Evolutionary conservation across 2,329 filamentous ascomycete genomes (phyloP), one percentile per base, ranked within the genome.

Genomic region (Mycogone perniciosa): DNA sequence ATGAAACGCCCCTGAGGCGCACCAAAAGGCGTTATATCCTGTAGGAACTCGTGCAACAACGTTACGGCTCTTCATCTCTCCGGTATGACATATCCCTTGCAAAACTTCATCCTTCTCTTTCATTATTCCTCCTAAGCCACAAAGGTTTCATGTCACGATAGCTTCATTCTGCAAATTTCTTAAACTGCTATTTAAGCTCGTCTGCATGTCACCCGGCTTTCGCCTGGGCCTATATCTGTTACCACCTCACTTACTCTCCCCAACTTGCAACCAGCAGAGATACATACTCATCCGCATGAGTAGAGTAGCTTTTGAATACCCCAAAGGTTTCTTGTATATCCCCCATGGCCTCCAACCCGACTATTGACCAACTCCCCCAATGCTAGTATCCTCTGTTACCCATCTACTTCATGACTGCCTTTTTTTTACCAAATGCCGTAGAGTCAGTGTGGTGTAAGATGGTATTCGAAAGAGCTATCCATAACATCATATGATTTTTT

Each of bases 391-490:
- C 40, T 35, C 44, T 39, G 40, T 38, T 31, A 42, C 31, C 40
- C 40, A 42, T 53, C 51, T 48, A 53, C 44, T 44, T 43, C 34
- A 42, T 45, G 44, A 34, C 35, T 44, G 27, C 41, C 45, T 41
- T 42, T 37, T 13, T 37, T 37, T 13, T 49, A 43, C 46, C 34
- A 41, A 46, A 43, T 46, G 29, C 31, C 43, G 41, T 37, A 37
- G 45, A 49, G 46, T 40, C 26, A 49, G 48, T 35, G 46, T 44
- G 43, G 37, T 49, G 41, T 33, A 49, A 35, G 44, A 44, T 52
- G 46, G 45, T 52, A 52, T 54, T 46, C 46, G 43, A 48, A 42
- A 46, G 40, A 41, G 44, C 38, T 52, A 49, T 53, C 41, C 49
- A 46, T 54, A 48, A 46, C 46, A 31, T 39, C 46, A 42, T 34